Base-by-base conservation (phyloP, 2,329 filamentous ascomycete genomes). In the Xenosphaeropsis pyriputrescens region DNA sequence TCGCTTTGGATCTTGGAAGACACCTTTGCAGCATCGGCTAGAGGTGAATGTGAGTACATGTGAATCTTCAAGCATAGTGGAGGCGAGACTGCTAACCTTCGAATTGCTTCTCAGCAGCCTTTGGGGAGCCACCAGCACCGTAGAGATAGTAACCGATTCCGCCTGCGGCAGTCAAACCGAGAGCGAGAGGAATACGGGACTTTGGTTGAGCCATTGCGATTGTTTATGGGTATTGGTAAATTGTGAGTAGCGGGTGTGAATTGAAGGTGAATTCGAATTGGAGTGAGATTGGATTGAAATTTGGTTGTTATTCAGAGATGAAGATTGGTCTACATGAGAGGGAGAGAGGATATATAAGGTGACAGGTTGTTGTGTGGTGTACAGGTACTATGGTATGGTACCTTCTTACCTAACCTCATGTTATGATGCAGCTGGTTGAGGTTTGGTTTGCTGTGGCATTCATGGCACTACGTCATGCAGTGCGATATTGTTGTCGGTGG, bases 81-180 rank as follows among this genome's bases (percentile, higher is more conserved):
- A 26, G 22, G 12, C 12, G 22, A 11, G 34, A 14, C 17, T 26
- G 64, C 76, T 34, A 64, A 94, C 89, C 73, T 66, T 94, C 83
- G 48, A 83, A 71, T 59, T 91, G 69, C 68, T 89, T 83, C 70
- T 86, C 75, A n/a, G 88, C 89, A 36, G 72, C 75, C 60, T 81
- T 84, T 37, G 85, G 70, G 57, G 76, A 72, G 41, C 89, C 88
- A 43, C 89, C 89, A 13, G 88, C 81, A 37, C 63, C 69, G 68
- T 93, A 98, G 45, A 96, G 72, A 67, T 96, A 96, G 70, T 94
- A 96, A 32, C 82, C 85, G 41, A 77, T 64, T 46, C 76, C 80
- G 50, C 72, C 74, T 22, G 70, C 79, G 46, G 73, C 75, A 42
- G 67, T 72, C 47, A 75, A 60, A 50, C 78, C 80, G 50, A 79